Evolutionary conservation across 2,329 filamentous ascomycete species (phyloP).

Genomic region (Trichothecium sympodiale): DNA sequence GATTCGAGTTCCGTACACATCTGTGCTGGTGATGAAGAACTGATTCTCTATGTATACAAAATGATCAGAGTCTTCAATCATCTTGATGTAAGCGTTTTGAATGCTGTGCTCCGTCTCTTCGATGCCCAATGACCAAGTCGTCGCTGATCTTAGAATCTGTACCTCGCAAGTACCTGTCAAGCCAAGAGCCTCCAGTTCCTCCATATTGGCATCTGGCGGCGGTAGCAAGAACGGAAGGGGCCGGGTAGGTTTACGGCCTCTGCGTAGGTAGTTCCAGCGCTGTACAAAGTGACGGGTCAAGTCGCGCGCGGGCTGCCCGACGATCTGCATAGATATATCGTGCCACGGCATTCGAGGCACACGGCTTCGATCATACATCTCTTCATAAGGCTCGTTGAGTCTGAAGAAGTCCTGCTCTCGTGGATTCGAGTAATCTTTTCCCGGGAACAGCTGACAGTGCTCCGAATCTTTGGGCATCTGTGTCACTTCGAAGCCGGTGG

Average conservation of each 20-base stretch:
- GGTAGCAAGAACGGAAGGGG: constrained; percentile 90
- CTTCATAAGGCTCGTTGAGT: constrained; percentile 88
- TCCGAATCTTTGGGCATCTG: constrained; percentile 74
- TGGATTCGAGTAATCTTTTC: constrained; percentile 97
- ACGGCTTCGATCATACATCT: constrained; percentile 92
- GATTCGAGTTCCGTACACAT: constrained; percentile 78
- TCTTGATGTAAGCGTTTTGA: constrained; percentile 86
- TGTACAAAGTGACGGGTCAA: constrained; percentile 94
- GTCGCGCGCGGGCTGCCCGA: constrained; percentile 89
- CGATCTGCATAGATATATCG: constrained; percentile 94
- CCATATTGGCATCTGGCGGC: constrained; percentile 79
- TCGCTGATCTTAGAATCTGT: constrained; percentile 85
- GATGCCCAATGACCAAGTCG: constrained; percentile 84
- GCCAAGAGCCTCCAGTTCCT: constrained; percentile 77
- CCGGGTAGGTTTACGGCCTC: constrained; percentile 83
- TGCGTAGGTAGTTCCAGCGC: constrained; percentile 92
- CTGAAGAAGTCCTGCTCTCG: constrained; percentile 91
- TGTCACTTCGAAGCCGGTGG: constrained; percentile 80
- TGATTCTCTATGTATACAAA: constrained; percentile 99
- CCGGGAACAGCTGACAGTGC: constrained; percentile 91
- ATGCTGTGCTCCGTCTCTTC: constrained; percentile 87
- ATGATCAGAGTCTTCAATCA: constrained; percentile 91
- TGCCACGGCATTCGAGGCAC: constrained; percentile 97
- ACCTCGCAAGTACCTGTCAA: constrained; percentile 92
- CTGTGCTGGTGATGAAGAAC: constrained; percentile 91